Conservation (phyloP, 169 alveolate genomes). For the Eimeria zaria region DNA sequence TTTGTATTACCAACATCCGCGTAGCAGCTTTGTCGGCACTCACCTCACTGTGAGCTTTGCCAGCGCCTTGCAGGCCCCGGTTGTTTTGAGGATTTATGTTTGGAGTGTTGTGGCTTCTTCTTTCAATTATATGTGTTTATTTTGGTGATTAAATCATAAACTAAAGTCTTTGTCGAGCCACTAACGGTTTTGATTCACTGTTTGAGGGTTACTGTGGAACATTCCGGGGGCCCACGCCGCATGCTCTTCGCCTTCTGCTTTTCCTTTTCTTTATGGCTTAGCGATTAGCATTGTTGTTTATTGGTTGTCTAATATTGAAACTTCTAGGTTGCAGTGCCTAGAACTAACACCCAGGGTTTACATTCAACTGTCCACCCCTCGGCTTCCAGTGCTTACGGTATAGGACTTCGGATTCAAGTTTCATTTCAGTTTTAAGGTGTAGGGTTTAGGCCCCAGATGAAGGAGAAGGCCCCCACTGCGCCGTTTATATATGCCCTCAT, state of each 20-base stretch:
- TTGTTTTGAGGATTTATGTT: neutral
- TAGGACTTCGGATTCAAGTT: neutral
- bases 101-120: slow-evolving; percentile 14
- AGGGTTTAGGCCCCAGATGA: slow-evolving; percentile 29
- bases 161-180: neutral
- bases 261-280: neutral
- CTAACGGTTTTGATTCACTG: neutral
- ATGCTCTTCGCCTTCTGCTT: slow-evolving; percentile 32
- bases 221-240: slow-evolving; percentile 47
- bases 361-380: neutral
- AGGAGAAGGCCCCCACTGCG: slow-evolving; percentile 42
- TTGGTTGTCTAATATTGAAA: neutral
- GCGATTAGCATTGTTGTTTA: neutral
- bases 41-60: neutral
- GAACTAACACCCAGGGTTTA: neutral
- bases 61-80: neutral
- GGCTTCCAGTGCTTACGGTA: neutral
- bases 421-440: neutral
- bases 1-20: neutral
- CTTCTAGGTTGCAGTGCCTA: neutral
- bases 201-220: slow-evolving; percentile 1
- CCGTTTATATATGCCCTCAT: slow-evolving; percentile 83
- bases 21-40: neutral
- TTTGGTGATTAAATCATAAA: neutral
- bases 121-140: neutral